Evolutionary conservation across 129 eudicot genomes (phyloP).

Genomic region (Flaveria bidentis): DNA sequence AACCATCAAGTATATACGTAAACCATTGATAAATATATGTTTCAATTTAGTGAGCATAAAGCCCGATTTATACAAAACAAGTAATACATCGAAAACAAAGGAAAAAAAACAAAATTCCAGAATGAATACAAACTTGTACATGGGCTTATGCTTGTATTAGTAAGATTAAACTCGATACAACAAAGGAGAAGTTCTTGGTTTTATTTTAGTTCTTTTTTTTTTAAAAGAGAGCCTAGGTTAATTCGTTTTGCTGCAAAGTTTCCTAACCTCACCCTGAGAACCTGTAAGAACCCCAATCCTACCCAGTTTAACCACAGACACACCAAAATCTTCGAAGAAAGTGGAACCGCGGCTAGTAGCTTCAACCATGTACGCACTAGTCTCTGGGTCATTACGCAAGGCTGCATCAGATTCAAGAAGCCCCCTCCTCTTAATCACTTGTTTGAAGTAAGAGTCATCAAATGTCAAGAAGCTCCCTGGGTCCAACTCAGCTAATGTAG

Average conservation of each 20-base stretch:
- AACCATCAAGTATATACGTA: no score
- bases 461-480: conserved; percentile 62
- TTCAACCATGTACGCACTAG: conserved; percentile 46
- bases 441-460: conserved; percentile 45
- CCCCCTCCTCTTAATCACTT: conserved; percentile 51
- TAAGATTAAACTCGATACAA: no score
- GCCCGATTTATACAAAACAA: no score
- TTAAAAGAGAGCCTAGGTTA: not conserved
- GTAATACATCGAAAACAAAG: no score
- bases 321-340: conserved; percentile 58
- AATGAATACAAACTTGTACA: no score
- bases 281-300: conserved; percentile 73
- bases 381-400: conserved; percentile 42
- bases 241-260: conserved; percentile 42
- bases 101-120: no score
- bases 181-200: no score
- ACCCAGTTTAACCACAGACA: conserved; percentile 68
- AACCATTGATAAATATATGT: no score
- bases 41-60: no score
- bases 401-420: conserved; percentile 61
- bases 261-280: conserved; percentile 58
- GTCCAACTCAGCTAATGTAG: conserved; percentile 60
- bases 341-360: conserved; percentile 37
- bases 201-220: no score
- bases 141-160: no score